A percentile compares a stretch with the other conserved stretches of the same genome.
These are phyloP conservation scores for Bipolaris zeicola DNA, from an alignment of 2,329 filamentous ascomycete genomes.

Conservation along the genomic window DNA sequence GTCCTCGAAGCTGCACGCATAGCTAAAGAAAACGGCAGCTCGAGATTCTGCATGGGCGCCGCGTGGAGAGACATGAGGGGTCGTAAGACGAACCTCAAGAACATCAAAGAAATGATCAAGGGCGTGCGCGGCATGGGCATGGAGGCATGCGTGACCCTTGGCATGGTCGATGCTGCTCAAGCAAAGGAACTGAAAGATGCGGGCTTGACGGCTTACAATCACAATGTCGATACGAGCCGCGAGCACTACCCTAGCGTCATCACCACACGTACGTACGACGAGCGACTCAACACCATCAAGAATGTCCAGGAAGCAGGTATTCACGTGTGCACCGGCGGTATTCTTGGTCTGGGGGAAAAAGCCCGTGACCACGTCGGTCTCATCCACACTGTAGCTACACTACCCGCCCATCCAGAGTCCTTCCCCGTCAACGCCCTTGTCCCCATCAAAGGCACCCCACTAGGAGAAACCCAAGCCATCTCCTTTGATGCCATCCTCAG, in stretches of 20 bases:
- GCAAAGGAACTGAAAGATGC: constrained; percentile 82
- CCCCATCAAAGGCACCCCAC: constrained; percentile 85
- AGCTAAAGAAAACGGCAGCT: constrained; percentile 83
- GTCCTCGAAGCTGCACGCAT: constrained; percentile 78
- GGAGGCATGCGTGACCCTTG: constrained; percentile 91
- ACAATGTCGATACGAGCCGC: constrained; percentile 88
- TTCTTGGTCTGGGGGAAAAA: constrained; percentile 82
- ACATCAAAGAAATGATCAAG: constrained; percentile 84
- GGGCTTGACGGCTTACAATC: constrained; percentile 89
- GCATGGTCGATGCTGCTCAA: constrained; percentile 85
- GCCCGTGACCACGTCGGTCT: constrained; percentile 80
- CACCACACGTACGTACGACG: constrained; percentile 84
- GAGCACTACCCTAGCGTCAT: constrained; percentile 90
- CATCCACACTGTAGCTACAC: constrained; percentile 78
- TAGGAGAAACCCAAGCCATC: constrained; percentile 74
- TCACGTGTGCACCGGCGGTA: constrained; percentile 88
- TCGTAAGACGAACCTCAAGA: constrained; percentile 79
- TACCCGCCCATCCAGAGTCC: constrained; percentile 83
- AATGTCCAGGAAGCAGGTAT: constrained; percentile 86
- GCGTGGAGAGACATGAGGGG: constrained; percentile 95
- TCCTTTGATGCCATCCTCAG: constrained; percentile 79
- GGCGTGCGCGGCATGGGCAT: constrained; percentile 82
- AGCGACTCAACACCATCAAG: constrained; percentile 77
- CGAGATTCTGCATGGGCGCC: constrained; percentile 93
- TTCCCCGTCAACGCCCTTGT: constrained; percentile 92